Evolutionary conservation across 2,329 filamentous ascomycete species (phyloP).

Genomic region (Shiraia sp.): DNA sequence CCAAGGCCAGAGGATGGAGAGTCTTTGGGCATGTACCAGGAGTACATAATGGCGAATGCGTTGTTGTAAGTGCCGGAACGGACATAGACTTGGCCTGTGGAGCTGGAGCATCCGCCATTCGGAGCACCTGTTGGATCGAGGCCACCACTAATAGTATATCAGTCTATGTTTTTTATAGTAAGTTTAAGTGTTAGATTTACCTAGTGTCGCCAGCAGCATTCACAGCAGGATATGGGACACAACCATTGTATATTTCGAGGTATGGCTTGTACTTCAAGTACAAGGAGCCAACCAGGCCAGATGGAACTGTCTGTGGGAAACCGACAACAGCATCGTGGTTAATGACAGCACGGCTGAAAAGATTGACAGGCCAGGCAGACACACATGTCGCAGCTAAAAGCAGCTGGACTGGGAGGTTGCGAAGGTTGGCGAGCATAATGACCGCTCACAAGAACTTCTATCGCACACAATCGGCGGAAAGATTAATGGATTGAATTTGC

Average conservation of each 20-base stretch:
- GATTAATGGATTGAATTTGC: neutral
- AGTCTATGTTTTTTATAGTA: neutral
- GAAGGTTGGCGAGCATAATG: conserved; percentile 30
- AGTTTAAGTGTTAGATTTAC: conserved; percentile 41
- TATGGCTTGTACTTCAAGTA: conserved; percentile 62
- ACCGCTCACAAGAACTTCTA: too few species aligned
- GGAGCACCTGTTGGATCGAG: conserved; percentile 47
- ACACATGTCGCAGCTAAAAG: conserved; percentile 22
- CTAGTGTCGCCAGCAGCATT: conserved; percentile 61
- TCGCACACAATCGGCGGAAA: too few species aligned
- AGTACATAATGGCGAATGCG: conserved; percentile 56
- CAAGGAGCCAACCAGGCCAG: conserved; percentile 50
- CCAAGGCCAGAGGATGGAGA: conserved; percentile 50
- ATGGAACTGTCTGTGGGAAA: conserved; percentile 58
- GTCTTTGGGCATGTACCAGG: conserved; percentile 59
- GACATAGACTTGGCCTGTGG: conserved; percentile 57
- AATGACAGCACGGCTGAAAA: conserved; percentile 50
- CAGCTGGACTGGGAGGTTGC: conserved; percentile 26
- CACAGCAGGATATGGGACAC: conserved; percentile 66
- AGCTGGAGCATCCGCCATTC: conserved; percentile 48
- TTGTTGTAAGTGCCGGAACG: conserved; percentile 48
- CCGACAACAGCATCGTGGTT: conserved; percentile 55
- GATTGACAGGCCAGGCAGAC: conserved; percentile 25
- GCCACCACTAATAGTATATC: conserved; percentile 44
- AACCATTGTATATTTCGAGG: conserved; percentile 61